phyloP scores from a whole-genome alignment of 2,329 filamentous ascomycete species.

The Fusarium sp. region DNA sequence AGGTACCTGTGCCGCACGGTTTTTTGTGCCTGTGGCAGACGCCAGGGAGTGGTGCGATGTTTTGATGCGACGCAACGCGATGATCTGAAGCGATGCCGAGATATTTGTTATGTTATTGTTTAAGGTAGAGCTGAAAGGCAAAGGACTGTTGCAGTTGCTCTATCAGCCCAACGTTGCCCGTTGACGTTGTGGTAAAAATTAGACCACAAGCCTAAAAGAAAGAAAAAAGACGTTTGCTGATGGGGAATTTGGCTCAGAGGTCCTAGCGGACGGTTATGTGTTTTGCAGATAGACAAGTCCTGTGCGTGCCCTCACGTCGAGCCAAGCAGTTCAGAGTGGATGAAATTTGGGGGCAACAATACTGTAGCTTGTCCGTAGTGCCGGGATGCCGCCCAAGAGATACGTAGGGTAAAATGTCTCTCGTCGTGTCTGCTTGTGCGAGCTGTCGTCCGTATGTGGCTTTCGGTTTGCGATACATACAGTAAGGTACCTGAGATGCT shows the following conservation, averaged over 20 bases:
- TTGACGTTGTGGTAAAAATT: conserved; percentile 1
- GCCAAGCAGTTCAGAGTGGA: conserved; percentile 34
- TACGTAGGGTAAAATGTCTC: conserved; percentile 24
- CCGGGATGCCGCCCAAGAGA: conserved; percentile 29
- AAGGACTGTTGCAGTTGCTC: background rate
- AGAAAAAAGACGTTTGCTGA: conserved; percentile 5
- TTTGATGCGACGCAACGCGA: conserved; percentile 32
- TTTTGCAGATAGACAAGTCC: conserved; percentile 30
- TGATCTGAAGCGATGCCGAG: conserved; percentile 34
- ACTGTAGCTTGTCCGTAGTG: conserved; percentile 35
- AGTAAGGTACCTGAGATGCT: background rate
- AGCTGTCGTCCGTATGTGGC: conserved; percentile 11
- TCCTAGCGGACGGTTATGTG: conserved; percentile 31
- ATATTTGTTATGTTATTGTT: conserved; percentile 30
- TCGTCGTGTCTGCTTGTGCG: conserved; percentile 14
- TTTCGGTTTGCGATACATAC: conserved; percentile 15
- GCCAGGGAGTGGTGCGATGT: conserved; percentile 36
- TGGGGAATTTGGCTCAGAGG: conserved; percentile 6
- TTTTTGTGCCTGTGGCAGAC: conserved; percentile 33
- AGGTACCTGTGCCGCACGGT: conserved; percentile 34
- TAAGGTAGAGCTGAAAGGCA: conserved; percentile 12
- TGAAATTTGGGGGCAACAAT: conserved; percentile 29
- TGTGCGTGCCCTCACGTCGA: conserved; percentile 11
- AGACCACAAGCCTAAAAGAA: conserved; percentile 2
- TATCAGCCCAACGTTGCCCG: background rate